Percentiles rank a stretch among this genome's conserved stretches.
phyloP scores from a whole-genome alignment of 805 yeast genomes.

The Candida cerambycidarum region DNA sequence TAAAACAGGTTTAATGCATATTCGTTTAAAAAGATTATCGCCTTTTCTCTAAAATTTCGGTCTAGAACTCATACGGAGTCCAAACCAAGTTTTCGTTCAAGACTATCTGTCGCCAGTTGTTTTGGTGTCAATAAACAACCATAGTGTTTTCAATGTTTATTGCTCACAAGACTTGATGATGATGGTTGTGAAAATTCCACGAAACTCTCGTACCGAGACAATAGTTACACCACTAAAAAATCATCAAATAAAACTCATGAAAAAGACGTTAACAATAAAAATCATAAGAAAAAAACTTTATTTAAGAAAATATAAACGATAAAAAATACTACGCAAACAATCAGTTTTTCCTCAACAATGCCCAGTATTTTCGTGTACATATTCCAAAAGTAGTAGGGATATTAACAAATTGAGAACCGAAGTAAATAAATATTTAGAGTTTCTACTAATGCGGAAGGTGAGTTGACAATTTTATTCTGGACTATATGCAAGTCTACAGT shows the following conservation, averaged over 20 bases:
- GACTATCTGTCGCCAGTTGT: no score
- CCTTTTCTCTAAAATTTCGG: background rate
- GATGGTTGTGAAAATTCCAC: background rate
- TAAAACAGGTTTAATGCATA: background rate
- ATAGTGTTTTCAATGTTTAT: background rate
- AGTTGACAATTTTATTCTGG: background rate
- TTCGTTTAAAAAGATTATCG: background rate
- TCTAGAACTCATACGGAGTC: no score
- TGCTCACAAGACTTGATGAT: conserved; percentile 1
- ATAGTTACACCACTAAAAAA: background rate
- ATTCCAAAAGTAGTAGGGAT: background rate
- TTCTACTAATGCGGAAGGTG: background rate
- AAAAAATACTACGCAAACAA: background rate
- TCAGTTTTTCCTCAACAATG: background rate
- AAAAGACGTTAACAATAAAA: background rate
- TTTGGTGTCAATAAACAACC: no score
- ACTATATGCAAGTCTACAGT: background rate
- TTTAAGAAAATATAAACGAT: conserved; percentile 4
- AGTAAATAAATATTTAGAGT: conserved; percentile 3
- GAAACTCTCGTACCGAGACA: background rate
- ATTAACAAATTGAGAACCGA: background rate
- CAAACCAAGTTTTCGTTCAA: no score
- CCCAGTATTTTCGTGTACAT: background rate
- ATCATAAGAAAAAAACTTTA: background rate
- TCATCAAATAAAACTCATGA: no score